Evolutionary conservation across 495 filamentous ascomycete genomes (phyloP), one percentile per base, ranked within the genome.

Genomic region (Letharia lupina): DNA sequence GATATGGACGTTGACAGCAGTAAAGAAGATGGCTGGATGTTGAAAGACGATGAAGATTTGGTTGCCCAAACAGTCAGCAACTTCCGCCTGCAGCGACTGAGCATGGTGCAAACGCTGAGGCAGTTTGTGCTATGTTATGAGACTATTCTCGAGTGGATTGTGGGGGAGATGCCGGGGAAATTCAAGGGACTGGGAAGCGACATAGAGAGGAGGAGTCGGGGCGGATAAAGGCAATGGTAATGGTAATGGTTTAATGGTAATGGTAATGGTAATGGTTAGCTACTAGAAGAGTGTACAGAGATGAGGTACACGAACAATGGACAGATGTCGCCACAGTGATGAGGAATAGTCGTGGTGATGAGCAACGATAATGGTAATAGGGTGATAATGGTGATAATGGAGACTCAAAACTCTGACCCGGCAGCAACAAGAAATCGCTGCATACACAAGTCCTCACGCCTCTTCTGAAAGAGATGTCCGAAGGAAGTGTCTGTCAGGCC

Each of bases 111-210:
- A 77, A 96, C 89, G 70, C 78, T 98, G 67, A 84, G 91, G 67
- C 94, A 98, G 76, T 98, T 88, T 76, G 93, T 96, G 63, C 83
- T 98, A 48, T 98, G 94, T 73, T 98, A 98, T 74, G 94, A 98
- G 77, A 95, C 89, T 39, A 83, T 97, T 11, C 77, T 96, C 52
- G 94, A 98, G 76, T 98, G 94, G 94, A 76, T 92, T 23, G 77
- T 80, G 52, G 77, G 77, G 63, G 78, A 84, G 73, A 76, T 73
- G 68, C 60, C 70, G 23, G 70, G 73, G n/a, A 42, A 37, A 33
- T 50, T 48, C 35, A 66, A 47, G 48, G 44, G 47, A 1, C 28
- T 59, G 15, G n/a, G 45, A 16, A 45, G 31, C n/a, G 63, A 65
- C 41, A 48, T 58, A 16, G 68, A 66, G 13, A 62, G 61, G 54